Conservation (phyloP, 2,329 filamentous ascomycete species). For the Colletotrichum sp. region DNA sequence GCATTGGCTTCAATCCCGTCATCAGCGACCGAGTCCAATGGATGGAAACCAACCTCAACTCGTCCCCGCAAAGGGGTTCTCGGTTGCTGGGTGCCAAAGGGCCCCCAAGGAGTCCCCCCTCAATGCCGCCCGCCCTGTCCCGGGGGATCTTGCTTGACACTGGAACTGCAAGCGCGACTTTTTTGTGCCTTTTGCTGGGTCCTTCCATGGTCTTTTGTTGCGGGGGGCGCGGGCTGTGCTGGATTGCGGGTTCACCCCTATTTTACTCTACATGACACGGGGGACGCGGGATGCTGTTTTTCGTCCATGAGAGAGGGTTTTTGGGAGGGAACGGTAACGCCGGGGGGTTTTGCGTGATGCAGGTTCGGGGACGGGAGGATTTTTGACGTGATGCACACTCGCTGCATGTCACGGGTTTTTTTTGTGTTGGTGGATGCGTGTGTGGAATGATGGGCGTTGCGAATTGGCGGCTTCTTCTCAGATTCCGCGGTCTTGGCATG, state of each 20-base stretch:
- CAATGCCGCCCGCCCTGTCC: constrained; percentile 8
- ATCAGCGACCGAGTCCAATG: neutral
- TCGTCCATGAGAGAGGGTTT: neutral
- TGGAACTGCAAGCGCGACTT: neutral
- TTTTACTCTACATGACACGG: neutral
- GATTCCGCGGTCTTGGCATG: neutral
- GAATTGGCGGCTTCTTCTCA: neutral
- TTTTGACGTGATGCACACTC: neutral
- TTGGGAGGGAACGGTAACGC: neutral
- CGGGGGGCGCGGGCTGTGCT: neutral
- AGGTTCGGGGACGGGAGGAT: neutral
- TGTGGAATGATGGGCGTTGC: neutral
- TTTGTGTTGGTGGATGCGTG: neutral
- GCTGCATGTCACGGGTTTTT: neutral
- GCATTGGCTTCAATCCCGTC: neutral
- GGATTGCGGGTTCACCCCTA: neutral
- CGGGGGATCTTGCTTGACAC: neutral
- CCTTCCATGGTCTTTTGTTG: neutral
- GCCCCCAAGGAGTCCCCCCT: neutral
- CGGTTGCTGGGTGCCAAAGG: neutral
- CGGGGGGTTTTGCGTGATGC: neutral
- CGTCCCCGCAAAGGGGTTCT: neutral
- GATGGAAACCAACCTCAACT: neutral
- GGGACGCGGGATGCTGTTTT: neutral
- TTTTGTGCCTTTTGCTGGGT: neutral